These are phyloP conservation scores for Zoysia japonica DNA, from an alignment of 176 grass and related monocot genomes.

Conservation along the genomic window DNA sequence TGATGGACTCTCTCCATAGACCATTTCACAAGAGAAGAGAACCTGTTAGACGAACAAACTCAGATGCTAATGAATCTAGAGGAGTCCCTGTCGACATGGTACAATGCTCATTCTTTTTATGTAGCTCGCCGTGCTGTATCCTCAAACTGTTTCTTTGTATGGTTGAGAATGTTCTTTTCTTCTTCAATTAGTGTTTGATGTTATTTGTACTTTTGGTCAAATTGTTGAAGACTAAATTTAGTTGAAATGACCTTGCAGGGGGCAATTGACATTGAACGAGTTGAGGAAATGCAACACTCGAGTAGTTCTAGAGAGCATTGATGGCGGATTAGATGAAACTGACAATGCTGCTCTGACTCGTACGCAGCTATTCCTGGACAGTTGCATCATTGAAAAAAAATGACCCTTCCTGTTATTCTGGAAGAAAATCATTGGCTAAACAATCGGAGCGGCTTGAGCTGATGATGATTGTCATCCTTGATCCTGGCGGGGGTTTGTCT, in stretches of 20 bases:
- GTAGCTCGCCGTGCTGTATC: background rate
- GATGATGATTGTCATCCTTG: background rate
- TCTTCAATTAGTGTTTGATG: background rate
- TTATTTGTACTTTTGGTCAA: background rate
- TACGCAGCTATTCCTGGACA: background rate
- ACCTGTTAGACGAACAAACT: constrained; percentile 25
- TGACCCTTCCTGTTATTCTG: background rate
- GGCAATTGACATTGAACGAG: constrained; percentile 30
- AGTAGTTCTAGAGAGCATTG: constrained; percentile 29
- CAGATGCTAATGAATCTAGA: background rate
- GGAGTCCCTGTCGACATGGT: background rate
- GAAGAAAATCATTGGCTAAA: background rate
- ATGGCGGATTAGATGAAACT: background rate
- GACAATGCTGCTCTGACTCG: background rate
- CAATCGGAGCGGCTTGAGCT: background rate
- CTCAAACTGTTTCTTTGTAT: background rate
- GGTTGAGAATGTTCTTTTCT: background rate
- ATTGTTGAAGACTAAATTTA: background rate
- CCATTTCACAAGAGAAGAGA: constrained; percentile 59
- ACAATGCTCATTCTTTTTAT: background rate
- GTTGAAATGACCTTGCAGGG: constrained; percentile 19
- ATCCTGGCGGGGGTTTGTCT: background rate
- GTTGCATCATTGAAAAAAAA: background rate
- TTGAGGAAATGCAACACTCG: constrained; percentile 2
- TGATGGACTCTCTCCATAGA: constrained; percentile 58